A percentile compares a stretch with the other conserved stretches of the same genome.
Conservation (phyloP, 2,329 filamentous ascomycete species). For the Penicillium occitanis region DNA sequence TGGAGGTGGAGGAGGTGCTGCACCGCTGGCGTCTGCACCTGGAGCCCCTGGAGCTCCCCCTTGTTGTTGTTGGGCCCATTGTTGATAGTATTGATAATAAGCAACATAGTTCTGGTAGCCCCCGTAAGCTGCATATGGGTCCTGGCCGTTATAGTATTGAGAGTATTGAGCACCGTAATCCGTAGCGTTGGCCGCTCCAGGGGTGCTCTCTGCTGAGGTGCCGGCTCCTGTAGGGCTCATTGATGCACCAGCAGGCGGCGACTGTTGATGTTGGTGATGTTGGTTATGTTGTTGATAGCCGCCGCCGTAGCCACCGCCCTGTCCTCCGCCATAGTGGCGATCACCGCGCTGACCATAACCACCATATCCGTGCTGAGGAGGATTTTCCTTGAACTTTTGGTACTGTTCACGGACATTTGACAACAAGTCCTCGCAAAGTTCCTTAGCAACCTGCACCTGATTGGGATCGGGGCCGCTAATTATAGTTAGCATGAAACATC, state of each 20-base stretch:
- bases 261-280: conserved; percentile 38
- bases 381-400: conserved; percentile 82
- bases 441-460: conserved; percentile 83
- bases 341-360: conserved; percentile 56
- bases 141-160: conserved; percentile 69
- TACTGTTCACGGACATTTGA: conserved; percentile 86
- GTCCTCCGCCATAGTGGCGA: conserved; percentile 41
- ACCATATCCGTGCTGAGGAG: conserved; percentile 64
- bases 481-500: conserved; percentile 32
- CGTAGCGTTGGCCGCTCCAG: conserved; percentile 39
- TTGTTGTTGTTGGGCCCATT: conserved; percentile 56
- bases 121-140: conserved; percentile 88
- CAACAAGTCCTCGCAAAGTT: conserved; percentile 84
- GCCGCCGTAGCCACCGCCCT: conserved; percentile 23
- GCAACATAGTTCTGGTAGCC: conserved; percentile 73
- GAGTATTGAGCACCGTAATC: conserved; percentile 82
- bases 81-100: conserved; percentile 69
- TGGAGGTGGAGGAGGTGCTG: conserved; percentile 40
- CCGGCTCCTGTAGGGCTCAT: conserved; percentile 47
- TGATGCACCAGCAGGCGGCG: conserved; percentile 43
- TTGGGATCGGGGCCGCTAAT: conserved; percentile 77
- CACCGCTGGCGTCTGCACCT: conserved; percentile 44
- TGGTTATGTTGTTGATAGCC: conserved; percentile 37
- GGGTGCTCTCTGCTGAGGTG: conserved; percentile 35
- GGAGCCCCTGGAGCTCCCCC: conserved; percentile 39